Base-by-base conservation (phyloP, 805 yeast genomes). In the Myxozyma nipponensis region DNA sequence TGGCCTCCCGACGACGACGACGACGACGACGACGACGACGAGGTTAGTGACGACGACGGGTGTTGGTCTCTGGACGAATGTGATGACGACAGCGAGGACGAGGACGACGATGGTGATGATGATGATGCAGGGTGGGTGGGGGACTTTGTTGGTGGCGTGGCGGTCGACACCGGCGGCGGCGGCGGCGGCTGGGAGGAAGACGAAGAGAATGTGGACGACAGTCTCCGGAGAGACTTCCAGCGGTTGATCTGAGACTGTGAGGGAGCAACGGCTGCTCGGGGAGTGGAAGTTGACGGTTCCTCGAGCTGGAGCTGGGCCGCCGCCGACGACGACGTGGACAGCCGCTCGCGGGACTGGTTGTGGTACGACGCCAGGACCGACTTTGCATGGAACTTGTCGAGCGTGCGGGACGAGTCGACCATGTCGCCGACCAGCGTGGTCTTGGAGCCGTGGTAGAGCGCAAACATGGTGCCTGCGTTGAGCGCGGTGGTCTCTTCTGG, bases 401-500 rank as follows among this genome's bases (percentile, higher is more conserved):
- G 44, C 36, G 40, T 35, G 38, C 44, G 34, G n/a, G 54, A 44
- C 30, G 49, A 43, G 32, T 28, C 32, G 32, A 28, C 32, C 13
- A 28, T 28, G 13, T 28, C 32, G 13, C 13, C 7, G n/a, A n/a
- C n/a, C 32, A 28, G 32, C 19, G n/a, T 10, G 17, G 38, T 35
- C 19, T 10, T 17, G 6, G 15, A 7, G 19, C 9, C 19, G 15
- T 10, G 38, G 21, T 35, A 35, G 15, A 35, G 19, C 6, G 52
- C 25, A 40, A 50, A 53, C 21, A 53, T 55, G 19, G 52, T 51
- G 35, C 50, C 55, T 17, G 57, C 49, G 45, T 53, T 55, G 3
- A 53, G 47, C 3, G 57, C 44, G 28, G 46, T 38, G 19, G 57
- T 44, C 24, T 53, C 57, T 32, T 53, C 57, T n/a, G 52, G 40